These are phyloP conservation scores for Colletotrichum plurivorum DNA, from an alignment of 2,329 filamentous ascomycete genomes.

Conservation along the genomic window DNA sequence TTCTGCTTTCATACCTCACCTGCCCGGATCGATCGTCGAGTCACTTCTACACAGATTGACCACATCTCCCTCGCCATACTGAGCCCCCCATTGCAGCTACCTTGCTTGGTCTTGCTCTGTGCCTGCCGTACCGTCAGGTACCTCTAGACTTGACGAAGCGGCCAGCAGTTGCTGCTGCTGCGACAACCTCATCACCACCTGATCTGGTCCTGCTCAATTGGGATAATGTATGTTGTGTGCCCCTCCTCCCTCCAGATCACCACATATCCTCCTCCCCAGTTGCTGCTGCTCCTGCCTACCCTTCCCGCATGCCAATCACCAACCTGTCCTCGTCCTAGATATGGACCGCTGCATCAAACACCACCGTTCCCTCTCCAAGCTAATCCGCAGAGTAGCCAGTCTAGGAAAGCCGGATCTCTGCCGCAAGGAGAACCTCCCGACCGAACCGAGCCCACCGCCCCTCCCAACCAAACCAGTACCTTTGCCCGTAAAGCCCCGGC, in stretches of 20 bases:
- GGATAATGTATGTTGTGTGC: constrained; percentile 28
- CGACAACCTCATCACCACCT: constrained; percentile 30
- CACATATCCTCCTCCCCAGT: constrained; percentile 4
- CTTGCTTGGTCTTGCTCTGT: constrained; percentile 1
- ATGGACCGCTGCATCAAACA: constrained; percentile 35
- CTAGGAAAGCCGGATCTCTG: constrained; percentile 22
- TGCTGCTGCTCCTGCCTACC: constrained; percentile 21
- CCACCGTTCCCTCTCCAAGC: constrained; percentile 36
- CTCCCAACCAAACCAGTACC: neutral
- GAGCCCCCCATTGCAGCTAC: neutral
- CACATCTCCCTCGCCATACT: neutral
- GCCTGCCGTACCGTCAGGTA: constrained; percentile 18
- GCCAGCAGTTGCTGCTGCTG: constrained; percentile 10
- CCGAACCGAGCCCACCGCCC: constrained; percentile 11
- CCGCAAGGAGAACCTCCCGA: constrained; percentile 26
- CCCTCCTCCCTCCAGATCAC: constrained; percentile 10
- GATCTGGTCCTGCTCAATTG: constrained; percentile 2
- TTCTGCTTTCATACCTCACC: constrained; percentile 25
- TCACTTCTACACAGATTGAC: constrained; percentile 1
- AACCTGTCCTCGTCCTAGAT: neutral
- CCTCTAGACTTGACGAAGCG: constrained; percentile 3
- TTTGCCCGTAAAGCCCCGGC: neutral
- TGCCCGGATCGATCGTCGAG: neutral
- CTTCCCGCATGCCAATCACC: neutral
- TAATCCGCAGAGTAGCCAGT: constrained; percentile 36